Evolutionary conservation across 345 rosid species (phyloP), one percentile per base, ranked within the genome.

Genomic region (Iberis pinnata): DNA sequence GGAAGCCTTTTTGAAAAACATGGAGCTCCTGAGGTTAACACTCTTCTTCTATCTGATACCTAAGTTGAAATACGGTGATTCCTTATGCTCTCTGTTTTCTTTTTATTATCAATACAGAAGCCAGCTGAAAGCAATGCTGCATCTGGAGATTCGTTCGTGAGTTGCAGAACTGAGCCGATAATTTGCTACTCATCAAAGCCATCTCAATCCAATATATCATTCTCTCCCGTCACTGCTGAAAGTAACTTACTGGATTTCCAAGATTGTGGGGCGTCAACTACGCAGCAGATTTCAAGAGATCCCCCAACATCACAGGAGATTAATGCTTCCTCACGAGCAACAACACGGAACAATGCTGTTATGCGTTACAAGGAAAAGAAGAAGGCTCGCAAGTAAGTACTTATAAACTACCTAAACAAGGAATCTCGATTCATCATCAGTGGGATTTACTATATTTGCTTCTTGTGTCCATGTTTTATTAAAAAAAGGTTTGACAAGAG

Each of bases 291-390:
- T 52, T 68, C 79, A 73, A 92, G 95, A 15, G 97, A 88, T 73
- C 89, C 95, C 58, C 86, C 78, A 10, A 60, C 89, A 59, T 70
- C 80, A 16, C 95, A 85, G 60, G 68, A 58, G 58, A 61, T 54
- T 19, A 60, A 54, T 36, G 63, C 61, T 33, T 77, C 82, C 39
- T 72, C 63, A 24, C 66, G 81, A 31, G 78, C 85, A 33, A 86
- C 80, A 33, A 81, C 68, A 48, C 75, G 94, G 38, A 85, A 70
- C 58, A 50, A 83, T 29, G 97, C 99, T 16, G 95, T 88, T 51
- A 56, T 85, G 89, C 99, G 97, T 37, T 93, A 93, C 78, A 93
- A 77, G 74, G 97, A 88, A 60, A 93, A 93, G 75, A 88, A 80
- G 84, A 93, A 86, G 79, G 77, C 79, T 29, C 94, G 97, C 73